Evolutionary conservation across 2,329 filamentous ascomycete species (phyloP).

Genomic region (Periconia sp.): DNA sequence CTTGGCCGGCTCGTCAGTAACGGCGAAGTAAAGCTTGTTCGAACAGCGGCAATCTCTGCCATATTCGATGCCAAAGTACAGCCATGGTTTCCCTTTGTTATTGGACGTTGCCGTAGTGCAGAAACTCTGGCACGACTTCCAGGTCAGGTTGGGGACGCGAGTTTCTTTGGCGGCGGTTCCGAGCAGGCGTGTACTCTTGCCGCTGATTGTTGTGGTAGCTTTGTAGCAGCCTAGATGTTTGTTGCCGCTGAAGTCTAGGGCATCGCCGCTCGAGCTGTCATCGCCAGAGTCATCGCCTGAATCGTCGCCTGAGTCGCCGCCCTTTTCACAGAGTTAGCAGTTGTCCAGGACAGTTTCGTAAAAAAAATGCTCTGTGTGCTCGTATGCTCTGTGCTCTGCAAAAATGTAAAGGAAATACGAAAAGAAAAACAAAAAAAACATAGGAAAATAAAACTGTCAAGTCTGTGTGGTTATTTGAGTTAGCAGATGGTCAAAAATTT

Average conservation of each 20-base stretch:
- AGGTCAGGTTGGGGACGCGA: not conserved
- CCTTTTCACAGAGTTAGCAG: not conserved
- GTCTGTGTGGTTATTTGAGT: not conserved
- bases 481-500: not conserved
- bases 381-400: not conserved
- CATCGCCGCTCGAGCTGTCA: not conserved
- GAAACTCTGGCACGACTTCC: not conserved
- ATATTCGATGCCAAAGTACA: not conserved
- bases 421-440: not conserved
- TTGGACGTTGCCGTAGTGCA: not conserved
- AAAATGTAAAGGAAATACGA: not conserved
- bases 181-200: not conserved
- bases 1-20: not conserved
- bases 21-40: not conserved
- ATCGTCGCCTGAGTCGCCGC: not conserved
- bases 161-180: not conserved
- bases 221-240: not conserved
- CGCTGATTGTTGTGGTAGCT: not conserved
- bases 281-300: no score
- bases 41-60: not conserved
- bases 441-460: not conserved
- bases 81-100: not conserved
- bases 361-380: not conserved
- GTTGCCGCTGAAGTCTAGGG: not conserved
- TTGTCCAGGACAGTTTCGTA: not conserved